phyloP scores from a whole-genome alignment of 2,329 filamentous ascomycete genomes.

The Fusarium acutatum region DNA sequence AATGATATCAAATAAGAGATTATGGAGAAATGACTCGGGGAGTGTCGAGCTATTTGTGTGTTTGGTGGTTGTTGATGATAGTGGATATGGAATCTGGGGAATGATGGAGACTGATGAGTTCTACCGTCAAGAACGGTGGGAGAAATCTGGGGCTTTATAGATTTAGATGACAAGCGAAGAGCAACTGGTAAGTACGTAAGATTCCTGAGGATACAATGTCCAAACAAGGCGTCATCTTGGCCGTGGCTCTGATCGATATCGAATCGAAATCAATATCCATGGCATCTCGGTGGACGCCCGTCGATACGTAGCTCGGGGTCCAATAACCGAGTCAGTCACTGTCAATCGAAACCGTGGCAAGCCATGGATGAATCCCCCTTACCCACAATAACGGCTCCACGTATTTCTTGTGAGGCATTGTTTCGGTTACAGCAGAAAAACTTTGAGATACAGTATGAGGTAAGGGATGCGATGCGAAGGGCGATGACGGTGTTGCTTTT shows the following conservation, averaged over 20 bases:
- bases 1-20: not conserved
- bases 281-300: constrained; percentile 27
- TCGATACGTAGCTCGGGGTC: constrained; percentile 32
- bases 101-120: constrained; percentile 30
- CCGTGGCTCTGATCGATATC: constrained; percentile 29
- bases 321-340: constrained; percentile 37
- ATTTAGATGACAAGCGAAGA: constrained; percentile 20
- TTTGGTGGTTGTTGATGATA: constrained; percentile 7
- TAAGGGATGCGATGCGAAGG: constrained; percentile 36
- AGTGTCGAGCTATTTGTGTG: constrained; percentile 21
- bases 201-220: constrained; percentile 28
- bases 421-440: constrained; percentile 16
- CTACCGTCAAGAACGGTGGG: constrained; percentile 55
- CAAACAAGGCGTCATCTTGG: constrained; percentile 22
- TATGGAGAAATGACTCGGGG: not conserved
- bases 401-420: constrained; percentile 5
- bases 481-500: constrained; percentile 32
- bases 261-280: constrained; percentile 20
- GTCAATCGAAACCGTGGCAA: constrained; percentile 32
- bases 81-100: constrained; percentile 30
- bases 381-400: constrained; percentile 41
- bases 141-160: constrained; percentile 46
- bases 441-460: constrained; percentile 34
- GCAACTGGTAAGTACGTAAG: constrained; percentile 11
- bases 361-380: constrained; percentile 25